These are phyloP conservation scores for Cyclanthera cordifolia DNA, from an alignment of 306 rosid species.

Conservation along the genomic window DNA sequence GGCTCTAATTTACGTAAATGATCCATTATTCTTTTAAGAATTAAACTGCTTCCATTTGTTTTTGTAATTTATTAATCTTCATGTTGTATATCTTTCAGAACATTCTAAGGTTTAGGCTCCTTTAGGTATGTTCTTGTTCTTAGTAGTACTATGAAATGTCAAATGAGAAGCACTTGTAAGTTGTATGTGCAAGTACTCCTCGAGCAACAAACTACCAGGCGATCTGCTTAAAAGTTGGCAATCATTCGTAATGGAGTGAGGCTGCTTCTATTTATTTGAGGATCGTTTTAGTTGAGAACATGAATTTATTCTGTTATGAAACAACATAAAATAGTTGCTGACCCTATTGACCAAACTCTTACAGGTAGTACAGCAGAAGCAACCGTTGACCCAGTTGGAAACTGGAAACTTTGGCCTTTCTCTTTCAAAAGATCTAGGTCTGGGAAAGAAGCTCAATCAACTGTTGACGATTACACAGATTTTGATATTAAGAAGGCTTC, in stretches of 20 bases:
- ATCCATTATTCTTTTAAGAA: background rate
- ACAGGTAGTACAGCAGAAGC: conserved; percentile 47
- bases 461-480: conserved; percentile 22
- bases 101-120: background rate
- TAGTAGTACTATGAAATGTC: background rate
- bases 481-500: conserved; percentile 28
- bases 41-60: background rate
- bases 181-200: conserved; percentile 12
- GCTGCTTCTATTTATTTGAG: conserved; percentile 22
- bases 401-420: conserved; percentile 87
- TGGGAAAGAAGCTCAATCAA: conserved; percentile 23
- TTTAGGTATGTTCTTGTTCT: background rate
- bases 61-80: background rate
- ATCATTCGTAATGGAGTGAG: conserved; percentile 24
- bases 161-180: conserved; percentile 12
- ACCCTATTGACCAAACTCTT: conserved; percentile 36
- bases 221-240: conserved; percentile 17
- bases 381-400: conserved; percentile 32
- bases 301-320: conserved; percentile 19
- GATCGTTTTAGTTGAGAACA: conserved; percentile 26
- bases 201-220: conserved; percentile 16
- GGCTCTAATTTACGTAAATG: background rate
- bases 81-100: background rate
- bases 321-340: conserved; percentile 24
- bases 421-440: conserved; percentile 39